Evolutionary conservation across 768 basidiomycete genomes (phyloP), one percentile per base, ranked within the genome.

Genomic region (Phlebiopsis flavidoalba): DNA sequence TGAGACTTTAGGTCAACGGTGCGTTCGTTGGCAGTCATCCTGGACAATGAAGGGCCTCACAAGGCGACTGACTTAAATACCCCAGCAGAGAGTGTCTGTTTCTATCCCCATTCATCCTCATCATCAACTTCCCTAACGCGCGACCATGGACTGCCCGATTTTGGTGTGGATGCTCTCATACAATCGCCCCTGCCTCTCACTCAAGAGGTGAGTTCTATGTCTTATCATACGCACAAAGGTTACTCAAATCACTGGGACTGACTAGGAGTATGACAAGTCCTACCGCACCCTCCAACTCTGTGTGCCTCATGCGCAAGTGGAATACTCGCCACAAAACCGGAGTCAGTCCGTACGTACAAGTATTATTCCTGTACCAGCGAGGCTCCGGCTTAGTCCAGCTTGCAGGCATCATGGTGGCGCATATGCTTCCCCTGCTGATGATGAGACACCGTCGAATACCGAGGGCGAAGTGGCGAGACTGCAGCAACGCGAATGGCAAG

Each of bases 381-480:
- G 47, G 2, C 57, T 37, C 54, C 63, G 67, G 22, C 52, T 31
- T 31, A 31, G 2, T 31, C 6, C 26, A 31, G 6, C 26, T 53
- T 49, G 37, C 72, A 91, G 90, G 89, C 21, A 81, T 83, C 68
- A 75, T 88, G 65, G 85, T 92, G 71, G 84, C 85, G 17, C 79
- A 86, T 64, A 86, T 91, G 78, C 74, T 92, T 10, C 90, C 90
- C 0, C 75, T 91, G 12, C 84, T 91, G 65, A 91, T 92, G 90
- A 91, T 91, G 90, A 77, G 89, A 15, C 90, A 91, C 71, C 79
- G 89, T 58, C 84, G 90, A 43, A 88, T 91, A 72, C 88, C 90
- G 1, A 78, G 89, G 19, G 74, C 85, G 12, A 85, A 87, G 63
- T 92, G 90, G 90, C 78, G 80, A 60, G 89, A 90, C 63, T 80